Evolutionary conservation across 164 flowering plant genomes (phyloP).

Genomic region (Houttuynia cordata): DNA sequence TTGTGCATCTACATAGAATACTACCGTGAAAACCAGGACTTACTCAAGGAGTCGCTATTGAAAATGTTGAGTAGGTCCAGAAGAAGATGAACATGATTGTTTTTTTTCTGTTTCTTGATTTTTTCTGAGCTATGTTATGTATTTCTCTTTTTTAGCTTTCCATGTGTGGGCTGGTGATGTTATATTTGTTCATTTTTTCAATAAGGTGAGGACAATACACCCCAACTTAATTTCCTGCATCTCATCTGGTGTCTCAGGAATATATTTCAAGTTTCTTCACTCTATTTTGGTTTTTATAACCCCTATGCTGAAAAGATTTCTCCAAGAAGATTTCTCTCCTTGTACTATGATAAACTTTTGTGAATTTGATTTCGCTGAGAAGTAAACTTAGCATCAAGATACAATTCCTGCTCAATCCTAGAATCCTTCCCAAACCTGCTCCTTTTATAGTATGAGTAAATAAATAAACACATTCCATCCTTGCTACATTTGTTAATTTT

Average conservation of each 20-base stretch:
- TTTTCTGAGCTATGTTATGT: background rate
- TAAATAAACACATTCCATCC: too few species aligned
- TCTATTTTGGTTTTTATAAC: background rate
- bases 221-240: background rate
- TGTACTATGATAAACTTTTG: too few species aligned
- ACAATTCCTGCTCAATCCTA: too few species aligned
- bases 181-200: constrained; percentile 7
- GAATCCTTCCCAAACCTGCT: too few species aligned
- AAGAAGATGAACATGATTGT: constrained; percentile 17
- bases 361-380: too few species aligned
- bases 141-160: background rate
- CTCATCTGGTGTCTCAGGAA: background rate
- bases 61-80: constrained; percentile 20
- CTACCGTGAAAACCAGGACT: constrained; percentile 34
- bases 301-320: too few species aligned
- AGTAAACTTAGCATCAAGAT: too few species aligned
- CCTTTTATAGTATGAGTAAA: too few species aligned
- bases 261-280: background rate
- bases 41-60: constrained; percentile 24
- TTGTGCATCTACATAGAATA: constrained; percentile 61
- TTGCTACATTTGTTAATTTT: too few species aligned
- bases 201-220: background rate
- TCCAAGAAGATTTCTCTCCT: too few species aligned
- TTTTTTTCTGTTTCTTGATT: background rate
- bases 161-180: background rate